phyloP scores from a whole-genome alignment of 148 eudicot species.

The Linanthus parryae region DNA sequence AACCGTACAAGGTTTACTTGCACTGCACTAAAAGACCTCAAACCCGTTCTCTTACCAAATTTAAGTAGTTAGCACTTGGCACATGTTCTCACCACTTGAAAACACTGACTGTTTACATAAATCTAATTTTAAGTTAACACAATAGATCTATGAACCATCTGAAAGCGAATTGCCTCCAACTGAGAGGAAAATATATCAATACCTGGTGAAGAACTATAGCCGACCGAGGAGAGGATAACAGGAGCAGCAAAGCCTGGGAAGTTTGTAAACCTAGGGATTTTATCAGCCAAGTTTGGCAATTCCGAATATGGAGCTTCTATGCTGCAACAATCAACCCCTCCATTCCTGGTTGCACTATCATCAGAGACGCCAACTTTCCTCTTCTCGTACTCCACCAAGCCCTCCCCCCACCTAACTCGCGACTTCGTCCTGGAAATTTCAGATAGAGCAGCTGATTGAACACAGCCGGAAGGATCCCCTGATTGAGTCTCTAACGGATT shows the following conservation, averaged over 20 bases:
- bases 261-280: too few relatives aligned
- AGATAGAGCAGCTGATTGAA: constrained; percentile 23
- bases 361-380: constrained; percentile 70
- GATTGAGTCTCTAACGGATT: constrained; percentile 44
- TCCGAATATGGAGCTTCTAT: too few relatives aligned
- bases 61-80: too few relatives aligned
- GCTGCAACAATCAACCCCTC: constrained; percentile 15
- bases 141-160: too few relatives aligned
- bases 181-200: too few relatives aligned
- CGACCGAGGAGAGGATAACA: constrained; percentile 69
- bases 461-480: constrained; percentile 43
- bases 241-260: constrained; percentile 75
- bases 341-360: constrained; percentile 39
- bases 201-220: constrained; percentile 91
- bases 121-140: too few relatives aligned
- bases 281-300: constrained; percentile 33
- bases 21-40: too few relatives aligned
- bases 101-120: too few relatives aligned
- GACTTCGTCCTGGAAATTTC: constrained; percentile 76
- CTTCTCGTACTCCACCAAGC: constrained; percentile 89
- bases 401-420: constrained; percentile 96
- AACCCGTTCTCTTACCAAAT: too few relatives aligned
- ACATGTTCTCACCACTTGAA: too few relatives aligned
- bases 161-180: too few relatives aligned
- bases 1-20: too few relatives aligned